These are phyloP conservation scores for Podospora comata DNA, from an alignment of 495 filamentous ascomycete species.

Conservation along the genomic window DNA sequence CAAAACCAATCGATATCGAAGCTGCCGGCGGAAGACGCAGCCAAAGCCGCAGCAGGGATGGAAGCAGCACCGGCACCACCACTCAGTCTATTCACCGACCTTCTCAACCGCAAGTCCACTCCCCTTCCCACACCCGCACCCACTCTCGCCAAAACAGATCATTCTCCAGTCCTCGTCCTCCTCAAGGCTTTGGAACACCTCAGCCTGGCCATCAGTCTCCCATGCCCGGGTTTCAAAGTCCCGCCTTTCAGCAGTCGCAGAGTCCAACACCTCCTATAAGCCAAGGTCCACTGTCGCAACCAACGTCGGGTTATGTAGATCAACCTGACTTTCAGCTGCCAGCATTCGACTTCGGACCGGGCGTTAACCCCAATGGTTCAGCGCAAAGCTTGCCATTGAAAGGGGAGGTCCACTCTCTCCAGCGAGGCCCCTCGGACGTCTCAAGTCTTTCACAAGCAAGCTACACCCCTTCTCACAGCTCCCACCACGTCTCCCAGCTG, in stretches of 20 bases:
- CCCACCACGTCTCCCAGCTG: not conserved
- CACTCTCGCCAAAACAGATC: constrained; percentile 4
- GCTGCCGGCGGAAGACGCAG: not conserved
- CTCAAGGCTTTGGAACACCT: not conserved
- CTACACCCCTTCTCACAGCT: not conserved
- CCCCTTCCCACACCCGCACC: not conserved
- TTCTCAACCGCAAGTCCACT: not conserved
- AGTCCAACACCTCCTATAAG: not conserved
- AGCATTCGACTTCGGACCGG: not conserved
- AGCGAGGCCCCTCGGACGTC: not conserved
- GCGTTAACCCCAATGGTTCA: not conserved
- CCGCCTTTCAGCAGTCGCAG: not conserved
- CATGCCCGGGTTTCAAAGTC: not conserved
- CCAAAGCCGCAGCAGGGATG: not conserved
- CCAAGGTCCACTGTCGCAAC: not conserved
- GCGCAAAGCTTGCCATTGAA: not conserved
- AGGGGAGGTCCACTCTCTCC: not conserved
- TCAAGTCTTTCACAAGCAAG: not conserved
- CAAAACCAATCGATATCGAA: constrained; percentile 1
- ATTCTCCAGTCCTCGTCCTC: not conserved
- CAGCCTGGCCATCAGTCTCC: not conserved
- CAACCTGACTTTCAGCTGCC: not conserved
- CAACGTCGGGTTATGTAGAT: not conserved
- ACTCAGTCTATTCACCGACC: constrained; percentile 2
- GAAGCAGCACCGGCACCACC: not conserved